Conservation (phyloP, 306 rosid species). For the Hippophae tibetana region DNA sequence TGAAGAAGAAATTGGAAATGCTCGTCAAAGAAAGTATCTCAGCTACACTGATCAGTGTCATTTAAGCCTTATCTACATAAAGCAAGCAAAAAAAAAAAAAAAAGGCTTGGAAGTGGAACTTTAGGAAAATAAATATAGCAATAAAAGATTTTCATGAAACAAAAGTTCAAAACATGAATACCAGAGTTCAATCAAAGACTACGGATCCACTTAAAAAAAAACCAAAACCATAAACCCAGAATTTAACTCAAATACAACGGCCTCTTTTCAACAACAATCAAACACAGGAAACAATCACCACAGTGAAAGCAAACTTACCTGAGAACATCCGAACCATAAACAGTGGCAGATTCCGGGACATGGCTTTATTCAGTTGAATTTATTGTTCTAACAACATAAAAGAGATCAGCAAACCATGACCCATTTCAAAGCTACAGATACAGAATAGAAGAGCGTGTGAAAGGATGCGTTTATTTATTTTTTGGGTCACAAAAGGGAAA, state of each 20-base stretch:
- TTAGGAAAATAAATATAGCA: background rate
- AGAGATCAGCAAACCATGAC: background rate
- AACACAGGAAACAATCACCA: background rate
- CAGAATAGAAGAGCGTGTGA: background rate
- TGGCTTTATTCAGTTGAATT: constrained; percentile 13
- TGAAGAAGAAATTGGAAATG: constrained; percentile 2
- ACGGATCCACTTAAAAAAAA: background rate
- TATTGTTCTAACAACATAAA: background rate
- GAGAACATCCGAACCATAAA: constrained; percentile 20
- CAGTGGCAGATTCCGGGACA: constrained; percentile 24
- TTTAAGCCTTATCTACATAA: background rate
- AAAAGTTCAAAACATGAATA: background rate
- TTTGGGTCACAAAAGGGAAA: background rate
- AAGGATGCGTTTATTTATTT: background rate
- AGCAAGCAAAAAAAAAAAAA: background rate
- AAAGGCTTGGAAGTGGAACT: background rate
- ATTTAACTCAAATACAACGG: background rate
- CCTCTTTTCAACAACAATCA: background rate
- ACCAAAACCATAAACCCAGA: background rate
- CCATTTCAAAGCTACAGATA: constrained; percentile 1
- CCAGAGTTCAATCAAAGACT: background rate
- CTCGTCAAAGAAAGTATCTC: constrained; percentile 1
- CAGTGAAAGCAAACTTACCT: constrained; percentile 21
- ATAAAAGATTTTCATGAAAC: background rate
- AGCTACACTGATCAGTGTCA: too few relatives aligned